These are phyloP conservation scores for Ustilago esculenta DNA, from an alignment of 1,284 basidiomycete genomes.

Conservation along the genomic window DNA sequence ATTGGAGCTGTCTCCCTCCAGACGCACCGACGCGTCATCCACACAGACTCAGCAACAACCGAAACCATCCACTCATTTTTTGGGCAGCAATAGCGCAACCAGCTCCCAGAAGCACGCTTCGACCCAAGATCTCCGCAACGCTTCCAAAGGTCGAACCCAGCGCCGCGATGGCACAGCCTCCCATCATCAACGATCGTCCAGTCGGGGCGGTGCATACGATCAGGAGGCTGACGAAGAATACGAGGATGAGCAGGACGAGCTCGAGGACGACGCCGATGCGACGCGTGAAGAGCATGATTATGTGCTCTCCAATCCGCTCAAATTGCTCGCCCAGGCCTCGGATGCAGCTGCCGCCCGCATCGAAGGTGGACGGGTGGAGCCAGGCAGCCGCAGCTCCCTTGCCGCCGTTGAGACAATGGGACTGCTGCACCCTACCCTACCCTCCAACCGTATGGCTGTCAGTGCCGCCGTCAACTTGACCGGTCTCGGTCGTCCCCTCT, in stretches of 20 bases:
- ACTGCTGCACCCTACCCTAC: conserved; percentile 33
- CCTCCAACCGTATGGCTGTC: conserved; percentile 42
- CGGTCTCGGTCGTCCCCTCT: conserved; percentile 40
- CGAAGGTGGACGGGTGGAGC: conserved; percentile 36
- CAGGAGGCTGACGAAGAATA: conserved; percentile 49
- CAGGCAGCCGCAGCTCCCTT: conserved; percentile 32
- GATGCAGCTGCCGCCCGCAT: conserved; percentile 51
- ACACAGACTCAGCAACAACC: conserved; percentile 6
- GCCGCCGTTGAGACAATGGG: conserved; percentile 56
- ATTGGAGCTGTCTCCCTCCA: conserved; percentile 34
- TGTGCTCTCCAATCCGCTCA: conserved; percentile 57
- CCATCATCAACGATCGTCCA: conserved; percentile 29
- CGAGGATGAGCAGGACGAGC: conserved; percentile 55
- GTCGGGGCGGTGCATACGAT: conserved; percentile 21
- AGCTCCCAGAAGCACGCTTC: conserved; percentile 13
- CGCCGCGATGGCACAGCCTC: conserved; percentile 13
- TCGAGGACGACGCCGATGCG: conserved; percentile 49
- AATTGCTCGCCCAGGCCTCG: conserved; percentile 55
- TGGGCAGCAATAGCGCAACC: conserved; percentile 10
- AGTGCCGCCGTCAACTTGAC: conserved; percentile 44
- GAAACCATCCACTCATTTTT: conserved; percentile 8
- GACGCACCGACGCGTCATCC: conserved; percentile 6
- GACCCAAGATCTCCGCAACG: conserved; percentile 13
- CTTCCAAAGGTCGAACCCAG: conserved; percentile 29
- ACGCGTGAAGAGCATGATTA: conserved; percentile 49